Evolutionary conservation across 2,329 filamentous ascomycete genomes (phyloP).

Genomic region (Beauveria varroae): DNA sequence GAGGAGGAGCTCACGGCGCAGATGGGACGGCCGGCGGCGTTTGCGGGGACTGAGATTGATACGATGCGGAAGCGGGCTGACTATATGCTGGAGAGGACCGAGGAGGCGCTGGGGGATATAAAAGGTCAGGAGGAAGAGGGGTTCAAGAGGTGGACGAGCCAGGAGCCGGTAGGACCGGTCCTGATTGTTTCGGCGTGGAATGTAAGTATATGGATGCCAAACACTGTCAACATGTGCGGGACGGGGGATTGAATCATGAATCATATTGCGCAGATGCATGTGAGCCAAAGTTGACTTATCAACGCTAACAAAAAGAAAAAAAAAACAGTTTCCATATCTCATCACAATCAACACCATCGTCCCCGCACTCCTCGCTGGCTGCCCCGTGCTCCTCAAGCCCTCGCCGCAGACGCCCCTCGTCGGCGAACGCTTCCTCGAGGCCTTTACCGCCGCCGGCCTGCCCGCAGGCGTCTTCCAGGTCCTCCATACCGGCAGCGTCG

Average conservation of each 20-base stretch:
- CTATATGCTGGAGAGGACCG: slow-evolving; percentile 77
- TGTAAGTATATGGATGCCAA: slow-evolving; percentile 43
- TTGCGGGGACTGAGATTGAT: slow-evolving; percentile 72
- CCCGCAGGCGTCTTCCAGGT: slow-evolving; percentile 81
- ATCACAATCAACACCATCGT: slow-evolving; percentile 89
- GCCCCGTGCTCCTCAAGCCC: slow-evolving; percentile 87
- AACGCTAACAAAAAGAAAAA: slow-evolving; percentile 9
- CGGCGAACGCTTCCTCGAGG: slow-evolving; percentile 70
- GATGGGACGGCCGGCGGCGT: slow-evolving; percentile 90
- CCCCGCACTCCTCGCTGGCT: slow-evolving; percentile 82
- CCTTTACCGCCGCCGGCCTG: slow-evolving; percentile 74
- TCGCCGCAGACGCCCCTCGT: slow-evolving; percentile 92
- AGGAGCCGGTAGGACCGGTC: slow-evolving; percentile 79
- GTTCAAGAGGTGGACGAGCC: slow-evolving; percentile 84
- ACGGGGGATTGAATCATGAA: too few relatives aligned
- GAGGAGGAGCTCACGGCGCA: slow-evolving; percentile 82
- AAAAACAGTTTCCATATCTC: slow-evolving; percentile 81
- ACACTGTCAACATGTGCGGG: not conserved
- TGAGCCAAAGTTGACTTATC: not conserved
- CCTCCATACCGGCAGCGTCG: slow-evolving; percentile 78
- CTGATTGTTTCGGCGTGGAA: slow-evolving; percentile 95
- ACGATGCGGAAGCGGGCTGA: slow-evolving; percentile 81
- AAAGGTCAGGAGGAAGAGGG: slow-evolving; percentile 77
- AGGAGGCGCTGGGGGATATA: slow-evolving; percentile 70
- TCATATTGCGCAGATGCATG: too few relatives aligned